These are phyloP conservation scores for Hypomontagnella monticulosa DNA, from an alignment of 495 filamentous ascomycete genomes.

Conservation along the genomic window DNA sequence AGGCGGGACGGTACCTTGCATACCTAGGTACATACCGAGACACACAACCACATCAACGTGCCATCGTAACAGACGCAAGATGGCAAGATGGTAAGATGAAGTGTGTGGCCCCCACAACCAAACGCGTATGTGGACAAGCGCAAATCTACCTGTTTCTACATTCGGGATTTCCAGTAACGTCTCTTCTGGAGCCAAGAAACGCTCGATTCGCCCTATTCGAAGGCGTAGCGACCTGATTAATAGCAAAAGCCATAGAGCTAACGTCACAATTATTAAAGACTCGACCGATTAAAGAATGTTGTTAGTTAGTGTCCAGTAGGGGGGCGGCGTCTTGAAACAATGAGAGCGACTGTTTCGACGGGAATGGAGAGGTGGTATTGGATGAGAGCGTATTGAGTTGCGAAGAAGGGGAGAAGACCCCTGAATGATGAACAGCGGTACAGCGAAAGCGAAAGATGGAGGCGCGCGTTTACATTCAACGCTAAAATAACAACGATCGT, in stretches of 20 bases:
- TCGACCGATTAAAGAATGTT: not conserved
- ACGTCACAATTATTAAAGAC: slow-evolving; percentile 7
- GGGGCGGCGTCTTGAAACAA: slow-evolving; percentile 32
- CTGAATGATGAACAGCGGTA: slow-evolving; percentile 18
- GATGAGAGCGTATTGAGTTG: slow-evolving; percentile 20
- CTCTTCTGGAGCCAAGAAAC: no score
- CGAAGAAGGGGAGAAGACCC: slow-evolving; percentile 6
- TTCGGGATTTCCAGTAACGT: not conserved
- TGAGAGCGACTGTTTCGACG: slow-evolving; percentile 19
- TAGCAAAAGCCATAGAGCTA: slow-evolving; percentile 4
- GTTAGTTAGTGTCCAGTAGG: slow-evolving; percentile 2
- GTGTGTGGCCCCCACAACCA: slow-evolving; percentile 30
- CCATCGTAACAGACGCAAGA: slow-evolving; percentile 7
- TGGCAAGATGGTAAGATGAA: slow-evolving; percentile 2
- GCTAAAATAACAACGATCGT: slow-evolving; percentile 32
- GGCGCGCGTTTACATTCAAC: slow-evolving; percentile 44
- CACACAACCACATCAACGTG: slow-evolving; percentile 8
- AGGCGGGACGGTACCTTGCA: slow-evolving; percentile 43
- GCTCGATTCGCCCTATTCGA: slow-evolving; percentile 8
- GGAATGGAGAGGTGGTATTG: slow-evolving; percentile 37
- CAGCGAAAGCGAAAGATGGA: slow-evolving; percentile 27
- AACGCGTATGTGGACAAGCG: not conserved
- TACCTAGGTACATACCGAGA: slow-evolving; percentile 5
- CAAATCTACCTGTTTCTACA: not conserved
- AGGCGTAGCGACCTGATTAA: slow-evolving; percentile 2